Percentiles rank a stretch among this genome's conserved stretches.
Evolutionary conservation across 208 protist genomes (phyloP).

Genomic region (Crithidia acanthocephali): DNA sequence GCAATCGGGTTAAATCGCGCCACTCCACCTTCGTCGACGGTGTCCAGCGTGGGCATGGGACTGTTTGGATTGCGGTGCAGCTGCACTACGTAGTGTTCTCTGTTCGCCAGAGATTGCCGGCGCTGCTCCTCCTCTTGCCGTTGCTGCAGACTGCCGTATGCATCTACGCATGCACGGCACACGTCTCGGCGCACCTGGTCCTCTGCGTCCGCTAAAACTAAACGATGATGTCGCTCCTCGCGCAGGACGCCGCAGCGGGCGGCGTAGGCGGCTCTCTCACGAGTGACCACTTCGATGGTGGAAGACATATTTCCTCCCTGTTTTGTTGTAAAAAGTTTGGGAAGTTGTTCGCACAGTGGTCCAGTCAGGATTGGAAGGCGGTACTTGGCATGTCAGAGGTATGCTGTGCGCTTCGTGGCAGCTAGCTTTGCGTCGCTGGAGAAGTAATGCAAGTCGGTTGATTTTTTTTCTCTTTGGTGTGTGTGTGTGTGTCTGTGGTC

Average conservation of each 20-base stretch:
- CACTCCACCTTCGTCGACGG: too few relatives aligned
- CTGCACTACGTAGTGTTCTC: neutral
- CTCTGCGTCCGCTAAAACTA: neutral
- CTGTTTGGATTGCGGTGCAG: constrained; percentile 13
- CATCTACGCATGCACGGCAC: neutral
- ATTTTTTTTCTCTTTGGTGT: too few relatives aligned
- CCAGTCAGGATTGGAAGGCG: too few relatives aligned
- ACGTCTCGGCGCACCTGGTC: constrained; percentile 1
- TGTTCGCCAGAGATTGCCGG: neutral
- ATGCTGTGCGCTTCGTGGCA: too few relatives aligned
- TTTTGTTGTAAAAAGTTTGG: too few relatives aligned
- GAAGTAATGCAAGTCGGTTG: too few relatives aligned
- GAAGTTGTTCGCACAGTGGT: too few relatives aligned
- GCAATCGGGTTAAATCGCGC: too few relatives aligned
- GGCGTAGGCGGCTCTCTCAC: neutral
- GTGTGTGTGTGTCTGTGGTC: too few relatives aligned
- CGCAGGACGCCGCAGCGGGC: constrained; percentile 8
- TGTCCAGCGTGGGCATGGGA: neutral
- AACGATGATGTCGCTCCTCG: constrained; percentile 6
- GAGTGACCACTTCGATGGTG: neutral
- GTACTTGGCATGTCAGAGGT: too few relatives aligned
- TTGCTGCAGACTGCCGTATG: neutral
- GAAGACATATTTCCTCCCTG: neutral
- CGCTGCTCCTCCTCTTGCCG: neutral
- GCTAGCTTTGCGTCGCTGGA: too few relatives aligned